phyloP scores from a whole-genome alignment of 192 early-diverging fungal species.

The Backusella macrospora region DNA sequence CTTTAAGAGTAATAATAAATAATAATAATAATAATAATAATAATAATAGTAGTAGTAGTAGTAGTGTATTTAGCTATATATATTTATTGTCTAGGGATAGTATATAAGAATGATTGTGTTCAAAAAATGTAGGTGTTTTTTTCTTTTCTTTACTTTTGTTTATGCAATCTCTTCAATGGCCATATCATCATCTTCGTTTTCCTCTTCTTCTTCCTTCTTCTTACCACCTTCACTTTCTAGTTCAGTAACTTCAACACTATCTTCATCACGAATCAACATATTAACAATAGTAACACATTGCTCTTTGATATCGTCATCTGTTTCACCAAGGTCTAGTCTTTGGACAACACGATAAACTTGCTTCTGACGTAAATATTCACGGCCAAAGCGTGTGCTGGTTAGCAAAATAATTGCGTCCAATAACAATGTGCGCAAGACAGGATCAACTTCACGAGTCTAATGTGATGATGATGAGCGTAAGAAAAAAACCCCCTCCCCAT shows the following conservation, averaged over 20 bases:
- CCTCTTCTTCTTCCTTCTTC: neutral
- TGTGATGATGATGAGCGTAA: neutral
- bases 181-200: conserved; percentile 39
- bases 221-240: neutral
- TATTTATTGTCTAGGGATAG: too few relatives aligned
- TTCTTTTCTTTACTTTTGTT: neutral
- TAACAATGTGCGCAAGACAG: conserved; percentile 70
- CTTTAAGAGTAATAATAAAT: too few relatives aligned
- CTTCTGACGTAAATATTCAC: conserved; percentile 77
- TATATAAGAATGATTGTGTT: too few relatives aligned
- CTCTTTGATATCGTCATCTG: conserved; percentile 69
- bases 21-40: too few relatives aligned
- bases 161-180: conserved; percentile 47
- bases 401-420: conserved; percentile 83
- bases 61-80: too few relatives aligned
- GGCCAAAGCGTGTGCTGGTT: conserved; percentile 72
- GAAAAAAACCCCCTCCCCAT: too few relatives aligned
- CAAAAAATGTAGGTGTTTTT: too few relatives aligned
- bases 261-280: conserved; percentile 82
- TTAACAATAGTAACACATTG: conserved; percentile 80
- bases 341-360: conserved; percentile 88
- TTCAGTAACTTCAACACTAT: conserved; percentile 34
- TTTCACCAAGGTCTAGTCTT: conserved; percentile 78
- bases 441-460: conserved; percentile 77
- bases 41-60: too few relatives aligned